Evolutionary conservation across 768 basidiomycete species (phyloP).

Genomic region (Trametes sanguinea): DNA sequence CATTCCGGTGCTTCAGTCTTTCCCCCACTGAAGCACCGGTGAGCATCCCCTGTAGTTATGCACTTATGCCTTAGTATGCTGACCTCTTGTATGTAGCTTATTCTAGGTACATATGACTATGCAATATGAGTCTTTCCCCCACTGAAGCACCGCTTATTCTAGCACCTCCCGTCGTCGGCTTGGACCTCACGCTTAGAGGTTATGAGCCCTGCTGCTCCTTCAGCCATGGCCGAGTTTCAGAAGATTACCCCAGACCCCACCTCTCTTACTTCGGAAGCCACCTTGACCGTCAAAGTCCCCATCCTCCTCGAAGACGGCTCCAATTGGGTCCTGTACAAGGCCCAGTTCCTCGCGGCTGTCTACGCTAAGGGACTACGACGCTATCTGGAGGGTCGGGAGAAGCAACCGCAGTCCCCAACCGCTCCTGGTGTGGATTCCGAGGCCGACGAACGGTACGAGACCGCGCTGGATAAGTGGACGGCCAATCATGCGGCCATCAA

Average conservation of each 20-base stretch:
- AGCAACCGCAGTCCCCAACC: neutral
- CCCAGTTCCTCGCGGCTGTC: slow-evolving; percentile 11
- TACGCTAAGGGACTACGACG: slow-evolving; percentile 14
- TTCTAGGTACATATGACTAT: neutral
- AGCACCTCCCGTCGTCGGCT: neutral
- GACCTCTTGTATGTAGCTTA: neutral
- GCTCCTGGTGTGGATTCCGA: slow-evolving; percentile 10
- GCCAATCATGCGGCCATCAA: slow-evolving; percentile 13
- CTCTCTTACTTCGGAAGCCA: neutral
- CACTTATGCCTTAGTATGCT: neutral
- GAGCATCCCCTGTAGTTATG: neutral
- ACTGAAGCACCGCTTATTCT: neutral
- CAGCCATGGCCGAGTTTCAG: neutral
- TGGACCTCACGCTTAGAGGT: slow-evolving; percentile 7
- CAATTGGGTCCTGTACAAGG: slow-evolving; percentile 18
- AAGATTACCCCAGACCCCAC: neutral
- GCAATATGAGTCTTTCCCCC: neutral
- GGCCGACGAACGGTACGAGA: slow-evolving; percentile 15
- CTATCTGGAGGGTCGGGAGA: slow-evolving; percentile 15
- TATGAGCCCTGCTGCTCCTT: slow-evolving; percentile 21
- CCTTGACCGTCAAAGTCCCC: slow-evolving; percentile 7
- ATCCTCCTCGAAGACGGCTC: slow-evolving; percentile 16
- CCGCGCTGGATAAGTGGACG: slow-evolving; percentile 5
- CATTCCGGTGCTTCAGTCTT: slow-evolving; percentile 3
- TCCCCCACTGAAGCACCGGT: slow-evolving; percentile 4